Base-by-base conservation (phyloP, 2,329 filamentous ascomycete genomes). In the Alternaria viburni region DNA sequence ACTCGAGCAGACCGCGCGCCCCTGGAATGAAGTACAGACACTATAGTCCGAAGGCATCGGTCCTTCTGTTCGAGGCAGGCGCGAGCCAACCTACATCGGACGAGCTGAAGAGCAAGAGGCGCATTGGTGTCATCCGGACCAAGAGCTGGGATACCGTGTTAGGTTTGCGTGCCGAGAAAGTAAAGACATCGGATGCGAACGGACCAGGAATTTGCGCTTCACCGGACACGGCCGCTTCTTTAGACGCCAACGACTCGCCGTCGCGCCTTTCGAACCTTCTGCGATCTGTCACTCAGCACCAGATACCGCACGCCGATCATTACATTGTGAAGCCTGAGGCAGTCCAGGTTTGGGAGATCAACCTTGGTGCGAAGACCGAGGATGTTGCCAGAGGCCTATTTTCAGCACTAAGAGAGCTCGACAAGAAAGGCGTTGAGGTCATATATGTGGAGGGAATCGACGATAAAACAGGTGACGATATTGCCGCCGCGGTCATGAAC, bases 1-100 rank as follows among this genome's bases (percentile, higher is more conserved):
- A 87, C 6, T 59, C 68, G 5, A 88, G 87, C 54, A 73, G 70
- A 59, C 96, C 96, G 0, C 86, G 93, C 60, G 96, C 96, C 1
- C 96, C 96, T 0, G 96, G 96, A 1, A 99, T 99, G 96, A 99
- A 99, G 81, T 99, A 99, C 79, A 93, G 96, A 77, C 96, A 99
- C 78, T 99, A 99, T 76, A 97, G 94, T 46, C 96, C 96, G 1
- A 92, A 90, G 78, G 96, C 96, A 1, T 89, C 86, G 49, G 94
- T 99, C 3, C 83, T 97, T 13, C 84, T 98, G 2, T 97, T 93
- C 76, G 93, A 97, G 77, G 81, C 87, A 28, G 83, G 82, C 1
- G 69, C 77, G 76, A 77, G 65, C 17, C 61, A 71, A 26, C 66
- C 81, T 21, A 67, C 70, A 65, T 5, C 46, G 3, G 70, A 75